Evolutionary conservation across 495 filamentous ascomycete species (phyloP), one percentile per base, ranked within the genome.

Genomic region (Cetradonia linearis): DNA sequence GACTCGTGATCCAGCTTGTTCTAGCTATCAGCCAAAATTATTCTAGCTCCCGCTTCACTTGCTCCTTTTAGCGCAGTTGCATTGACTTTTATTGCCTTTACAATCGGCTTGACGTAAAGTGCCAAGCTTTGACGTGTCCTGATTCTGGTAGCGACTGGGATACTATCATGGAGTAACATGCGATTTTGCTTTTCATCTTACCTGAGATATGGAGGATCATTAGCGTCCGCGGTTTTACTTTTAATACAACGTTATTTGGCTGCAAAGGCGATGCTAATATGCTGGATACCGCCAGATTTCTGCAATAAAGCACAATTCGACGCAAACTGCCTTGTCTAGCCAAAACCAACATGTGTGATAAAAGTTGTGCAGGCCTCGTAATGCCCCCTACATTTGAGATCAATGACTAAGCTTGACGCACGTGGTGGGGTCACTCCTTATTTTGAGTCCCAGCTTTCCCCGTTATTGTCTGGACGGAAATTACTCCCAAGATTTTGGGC

Each of bases 391-490:
- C 50, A 36, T 54, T 20, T 13, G 30, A 46, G 31, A 36, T 36
- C 33, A 7, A 14, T 34, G 50, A 36, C 31, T 54, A 54, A 23
- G 50, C n/a, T 16, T 54, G n/a, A 34, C 30, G 50, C 50, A 54
- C 50, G 50, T 54, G 50, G 50, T 54, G 50, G 50, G 50, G 50
- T 36, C 50, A 54, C 50, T 54, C 31, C 28, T 54, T 11, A 16
- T 31, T 16, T 18, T 36, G 30, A 20, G 31, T 53, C 50, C 50
- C 30, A 36, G 30, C 16, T 20, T 54, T 30, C n/a, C 27, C 16
- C n/a, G 20, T 36, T 54, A 20, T 25, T 28, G 20, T 5, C 50
- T 3, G 20, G 34, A 20, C 28, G 50, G 31, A 4, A 23, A 54
- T 54, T 6, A 16, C 18, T 36, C 8, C 6, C 31, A 30, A 10